phyloP scores from a whole-genome alignment of 1,139 yeast genomes.

The Blastobotrys ciferrii region DNA sequence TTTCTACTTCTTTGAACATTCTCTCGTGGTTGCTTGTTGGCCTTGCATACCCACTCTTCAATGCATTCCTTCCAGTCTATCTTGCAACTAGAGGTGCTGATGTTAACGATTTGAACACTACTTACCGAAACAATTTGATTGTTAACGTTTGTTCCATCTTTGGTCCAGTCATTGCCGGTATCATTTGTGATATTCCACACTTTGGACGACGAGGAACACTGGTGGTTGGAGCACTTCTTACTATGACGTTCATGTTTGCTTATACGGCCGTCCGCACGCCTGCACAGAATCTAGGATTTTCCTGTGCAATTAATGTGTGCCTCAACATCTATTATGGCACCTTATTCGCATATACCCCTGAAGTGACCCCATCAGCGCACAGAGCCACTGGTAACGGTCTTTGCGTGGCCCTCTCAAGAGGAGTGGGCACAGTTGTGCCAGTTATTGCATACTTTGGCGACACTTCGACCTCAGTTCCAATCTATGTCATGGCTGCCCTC shows the following conservation, averaged over 20 bases:
- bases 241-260: slow-evolving; percentile 58
- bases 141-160: slow-evolving; percentile 51
- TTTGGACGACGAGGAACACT: slow-evolving; percentile 58
- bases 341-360: slow-evolving; percentile 59
- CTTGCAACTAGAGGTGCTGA: slow-evolving; percentile 48
- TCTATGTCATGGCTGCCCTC: slow-evolving; percentile 57
- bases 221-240: slow-evolving; percentile 50
- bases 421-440: slow-evolving; percentile 52
- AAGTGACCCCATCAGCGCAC: slow-evolving; percentile 54
- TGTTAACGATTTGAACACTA: slow-evolving; percentile 40
- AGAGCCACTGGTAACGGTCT: slow-evolving; percentile 57
- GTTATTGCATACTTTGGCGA: slow-evolving; percentile 48
- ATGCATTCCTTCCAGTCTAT: slow-evolving; percentile 51
- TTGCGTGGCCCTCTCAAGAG: slow-evolving; percentile 47
- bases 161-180: slow-evolving; percentile 58
- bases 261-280: slow-evolving; percentile 54
- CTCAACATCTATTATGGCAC: slow-evolving; percentile 55
- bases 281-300: slow-evolving; percentile 51
- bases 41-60: slow-evolving; percentile 51
- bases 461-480: slow-evolving; percentile 48
- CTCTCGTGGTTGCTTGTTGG: slow-evolving; percentile 54
- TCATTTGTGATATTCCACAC: slow-evolving; percentile 40
- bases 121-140: slow-evolving; percentile 53
- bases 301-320: slow-evolving; percentile 50
- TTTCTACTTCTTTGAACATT: slow-evolving; percentile 44